Conservation (phyloP, 306 rosid species). For the Erythrophleum fordii region DNA sequence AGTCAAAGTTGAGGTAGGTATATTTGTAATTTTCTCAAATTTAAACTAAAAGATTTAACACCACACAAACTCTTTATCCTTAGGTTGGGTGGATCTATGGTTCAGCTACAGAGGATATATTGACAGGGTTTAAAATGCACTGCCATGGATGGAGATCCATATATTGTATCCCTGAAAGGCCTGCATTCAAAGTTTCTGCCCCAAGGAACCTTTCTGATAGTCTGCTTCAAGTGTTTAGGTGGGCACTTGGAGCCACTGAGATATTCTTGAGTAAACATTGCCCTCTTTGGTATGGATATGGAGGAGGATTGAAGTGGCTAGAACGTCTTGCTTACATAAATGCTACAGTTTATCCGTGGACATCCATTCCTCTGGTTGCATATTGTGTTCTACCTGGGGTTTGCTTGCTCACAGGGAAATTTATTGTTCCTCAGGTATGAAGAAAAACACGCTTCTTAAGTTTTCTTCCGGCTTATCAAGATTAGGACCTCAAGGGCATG, state of each 20-base stretch:
- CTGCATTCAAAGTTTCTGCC: conserved; percentile 63
- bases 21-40: background rate
- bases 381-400: conserved; percentile 77
- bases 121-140: conserved; percentile 84
- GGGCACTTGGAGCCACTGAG: conserved; percentile 80
- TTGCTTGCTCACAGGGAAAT: conserved; percentile 76
- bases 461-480: background rate
- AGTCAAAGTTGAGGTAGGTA: background rate
- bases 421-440: conserved; percentile 72
- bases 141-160: conserved; percentile 87
- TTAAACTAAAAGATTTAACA: background rate
- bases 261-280: conserved; percentile 77
- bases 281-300: conserved; percentile 85
- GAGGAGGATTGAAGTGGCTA: conserved; percentile 71
- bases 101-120: conserved; percentile 67
- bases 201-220: conserved; percentile 58
- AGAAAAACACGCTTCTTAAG: background rate
- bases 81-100: conserved; percentile 92
- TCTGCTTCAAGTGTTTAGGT: conserved; percentile 62
- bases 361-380: conserved; percentile 70
- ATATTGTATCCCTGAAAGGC: conserved; percentile 60
- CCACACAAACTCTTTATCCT: background rate
- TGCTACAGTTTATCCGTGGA: conserved; percentile 71
- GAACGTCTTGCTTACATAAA: conserved; percentile 71
- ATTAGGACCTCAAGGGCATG: too few species aligned